These are phyloP conservation scores for Heterobasidion occidentale DNA, from an alignment of 1,284 basidiomycete species.

Conservation along the genomic window DNA sequence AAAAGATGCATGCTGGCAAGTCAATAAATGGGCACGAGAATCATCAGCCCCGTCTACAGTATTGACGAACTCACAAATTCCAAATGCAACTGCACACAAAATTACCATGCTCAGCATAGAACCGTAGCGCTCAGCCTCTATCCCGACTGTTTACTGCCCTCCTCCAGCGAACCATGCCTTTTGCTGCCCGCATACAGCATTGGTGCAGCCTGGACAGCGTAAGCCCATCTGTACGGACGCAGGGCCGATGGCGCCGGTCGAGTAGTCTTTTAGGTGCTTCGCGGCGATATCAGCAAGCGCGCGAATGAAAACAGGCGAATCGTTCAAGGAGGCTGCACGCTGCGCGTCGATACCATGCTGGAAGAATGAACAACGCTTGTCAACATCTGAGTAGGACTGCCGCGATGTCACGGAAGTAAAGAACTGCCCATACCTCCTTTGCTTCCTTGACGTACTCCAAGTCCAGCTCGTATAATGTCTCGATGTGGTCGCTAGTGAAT, in stretches of 20 bases:
- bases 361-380: too few species aligned
- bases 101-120: too few species aligned
- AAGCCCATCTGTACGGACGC: conserved; percentile 79
- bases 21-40: too few species aligned
- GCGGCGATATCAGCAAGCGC: conserved; percentile 90
- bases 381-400: too few species aligned
- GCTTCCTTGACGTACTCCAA: conserved; percentile 92
- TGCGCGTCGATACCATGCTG: conserved; percentile 89
- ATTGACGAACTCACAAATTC: too few species aligned
- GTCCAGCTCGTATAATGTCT: conserved; percentile 96
- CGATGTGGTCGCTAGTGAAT: conserved; percentile 99
- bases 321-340: conserved; percentile 94
- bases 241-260: conserved; percentile 44
- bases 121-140: too few species aligned
- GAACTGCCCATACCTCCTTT: conserved; percentile 59
- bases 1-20: too few species aligned
- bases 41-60: too few species aligned
- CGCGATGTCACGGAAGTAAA: neutral
- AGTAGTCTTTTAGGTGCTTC: conserved; percentile 69
- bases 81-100: too few species aligned
- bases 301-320: conserved; percentile 95
- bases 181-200: conserved; percentile 78
- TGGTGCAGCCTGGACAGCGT: conserved; percentile 91
- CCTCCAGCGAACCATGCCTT: conserved; percentile 82
- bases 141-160: conserved; percentile 21